Evolutionary conservation across 2,329 filamentous ascomycete species (phyloP).

Genomic region (Fusarium guadeloupense): DNA sequence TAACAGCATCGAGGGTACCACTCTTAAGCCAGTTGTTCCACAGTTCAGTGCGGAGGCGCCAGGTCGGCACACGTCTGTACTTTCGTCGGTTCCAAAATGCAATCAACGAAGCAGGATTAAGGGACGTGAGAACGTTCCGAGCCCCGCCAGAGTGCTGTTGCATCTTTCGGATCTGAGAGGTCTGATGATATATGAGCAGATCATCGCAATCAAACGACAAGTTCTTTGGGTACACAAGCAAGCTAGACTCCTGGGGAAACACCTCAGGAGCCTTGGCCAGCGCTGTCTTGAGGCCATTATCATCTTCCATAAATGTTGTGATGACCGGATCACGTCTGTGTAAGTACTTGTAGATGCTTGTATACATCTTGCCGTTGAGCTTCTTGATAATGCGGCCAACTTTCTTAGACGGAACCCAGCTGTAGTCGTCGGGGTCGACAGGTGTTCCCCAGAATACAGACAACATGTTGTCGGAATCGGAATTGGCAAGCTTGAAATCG

Average conservation of each 20-base stretch:
- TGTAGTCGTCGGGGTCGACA: slow-evolving; percentile 20
- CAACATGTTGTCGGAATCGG: slow-evolving; percentile 3
- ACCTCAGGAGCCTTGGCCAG: slow-evolving; percentile 15
- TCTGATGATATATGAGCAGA: slow-evolving; percentile 23
- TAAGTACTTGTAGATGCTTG: slow-evolving; percentile 28
- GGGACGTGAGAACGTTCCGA: no score
- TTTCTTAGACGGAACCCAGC: slow-evolving; percentile 27
- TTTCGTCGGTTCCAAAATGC: slow-evolving; percentile 19
- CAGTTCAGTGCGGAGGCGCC: slow-evolving; percentile 30
- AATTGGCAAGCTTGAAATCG: slow-evolving; percentile 10
- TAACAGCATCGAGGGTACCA: slow-evolving; percentile 20
- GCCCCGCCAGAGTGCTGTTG: not conserved
- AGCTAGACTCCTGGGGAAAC: slow-evolving; percentile 2
- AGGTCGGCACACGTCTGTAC: slow-evolving; percentile 27
- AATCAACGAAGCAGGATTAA: no score
- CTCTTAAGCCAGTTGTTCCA: slow-evolving; percentile 29
- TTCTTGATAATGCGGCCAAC: slow-evolving; percentile 21
- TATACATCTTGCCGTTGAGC: slow-evolving; percentile 12
- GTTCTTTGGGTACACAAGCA: slow-evolving; percentile 15
- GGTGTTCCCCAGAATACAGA: slow-evolving; percentile 37
- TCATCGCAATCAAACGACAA: slow-evolving; percentile 21
- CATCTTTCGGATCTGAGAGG: slow-evolving; percentile 18
- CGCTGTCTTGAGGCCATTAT: slow-evolving; percentile 13
- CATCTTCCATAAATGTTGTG: slow-evolving; percentile 8
- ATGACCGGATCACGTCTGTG: slow-evolving; percentile 29